These are phyloP conservation scores for Sphagnum contortum DNA, from an alignment of 225 moss, liverwort and hornwort genomes.

Conservation along the genomic window DNA sequence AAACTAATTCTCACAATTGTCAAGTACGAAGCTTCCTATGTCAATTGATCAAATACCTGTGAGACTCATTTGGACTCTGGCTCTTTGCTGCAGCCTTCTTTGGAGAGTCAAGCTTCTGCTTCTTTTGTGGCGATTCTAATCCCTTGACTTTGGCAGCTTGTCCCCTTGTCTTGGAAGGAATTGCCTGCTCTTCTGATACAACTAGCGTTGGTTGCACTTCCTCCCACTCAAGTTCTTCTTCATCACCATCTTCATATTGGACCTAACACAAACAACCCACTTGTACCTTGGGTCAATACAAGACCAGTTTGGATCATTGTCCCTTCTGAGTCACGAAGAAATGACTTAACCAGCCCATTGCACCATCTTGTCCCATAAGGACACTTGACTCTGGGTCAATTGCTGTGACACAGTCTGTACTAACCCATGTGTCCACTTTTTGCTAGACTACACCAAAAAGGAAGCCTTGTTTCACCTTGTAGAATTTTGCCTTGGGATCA, in stretches of 20 bases:
- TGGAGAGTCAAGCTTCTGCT: slow-evolving; percentile 33
- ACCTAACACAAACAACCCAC: slow-evolving; percentile 10
- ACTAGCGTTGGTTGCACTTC: slow-evolving; percentile 25
- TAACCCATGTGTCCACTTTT: no score
- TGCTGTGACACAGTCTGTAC: no score
- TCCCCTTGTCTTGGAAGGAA: slow-evolving; percentile 34
- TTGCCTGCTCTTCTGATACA: slow-evolving; percentile 16
- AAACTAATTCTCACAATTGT: neutral
- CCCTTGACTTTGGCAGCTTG: slow-evolving; percentile 16
- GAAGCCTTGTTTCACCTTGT: slow-evolving; percentile 21
- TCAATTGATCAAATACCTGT: slow-evolving; percentile 13
- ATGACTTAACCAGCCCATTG: no score
- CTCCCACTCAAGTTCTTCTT: slow-evolving; percentile 32
- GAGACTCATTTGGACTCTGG: slow-evolving; percentile 11
- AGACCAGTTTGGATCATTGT: neutral
- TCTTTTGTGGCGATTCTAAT: slow-evolving; percentile 26
- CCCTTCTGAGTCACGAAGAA: neutral
- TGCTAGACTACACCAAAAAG: no score
- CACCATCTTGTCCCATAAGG: no score
- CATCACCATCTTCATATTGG: slow-evolving; percentile 33
- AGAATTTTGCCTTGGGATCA: slow-evolving; percentile 30
- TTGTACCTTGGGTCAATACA: neutral
- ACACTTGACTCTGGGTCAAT: no score
- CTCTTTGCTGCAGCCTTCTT: slow-evolving; percentile 30
- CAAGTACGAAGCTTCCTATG: neutral